phyloP scores from a whole-genome alignment of 345 rosid species.

The Boechera divaricarpa region DNA sequence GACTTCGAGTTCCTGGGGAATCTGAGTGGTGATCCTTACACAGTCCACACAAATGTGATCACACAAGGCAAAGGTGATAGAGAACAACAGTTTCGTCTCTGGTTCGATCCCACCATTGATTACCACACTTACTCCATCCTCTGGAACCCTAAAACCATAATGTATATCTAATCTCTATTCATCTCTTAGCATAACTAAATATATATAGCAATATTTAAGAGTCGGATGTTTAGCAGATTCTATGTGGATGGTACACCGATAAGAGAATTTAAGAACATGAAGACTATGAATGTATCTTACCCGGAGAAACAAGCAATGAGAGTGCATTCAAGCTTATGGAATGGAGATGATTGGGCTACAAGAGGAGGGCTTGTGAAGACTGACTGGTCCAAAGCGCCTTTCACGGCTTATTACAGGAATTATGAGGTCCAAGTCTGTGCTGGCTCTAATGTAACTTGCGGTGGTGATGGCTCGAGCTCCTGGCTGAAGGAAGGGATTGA shows the following conservation, averaged over 20 bases:
- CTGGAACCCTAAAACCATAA: constrained; percentile 57
- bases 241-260: constrained; percentile 66
- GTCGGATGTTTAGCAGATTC: constrained; percentile 45
- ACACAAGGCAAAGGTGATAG: constrained; percentile 59
- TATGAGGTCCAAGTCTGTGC: constrained; percentile 52
- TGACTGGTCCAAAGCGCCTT: constrained; percentile 67
- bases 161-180: constrained; percentile 38
- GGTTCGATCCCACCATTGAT: constrained; percentile 58
- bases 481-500: constrained; percentile 58
- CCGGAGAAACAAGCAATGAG: constrained; percentile 71
- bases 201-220: neutral
- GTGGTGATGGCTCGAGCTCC: constrained; percentile 30
- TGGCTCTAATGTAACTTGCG: constrained; percentile 12
- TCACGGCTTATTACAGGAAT: constrained; percentile 58
- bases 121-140: constrained; percentile 59
- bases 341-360: constrained; percentile 81
- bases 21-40: constrained; percentile 61
- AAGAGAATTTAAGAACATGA: constrained; percentile 68
- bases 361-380: constrained; percentile 75
- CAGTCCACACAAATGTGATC: constrained; percentile 60
- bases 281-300: constrained; percentile 53
- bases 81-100: constrained; percentile 63
- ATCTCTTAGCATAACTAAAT: neutral
- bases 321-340: constrained; percentile 65
- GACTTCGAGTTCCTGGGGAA: constrained; percentile 67